These are phyloP conservation scores for Pythium biforme DNA, from an alignment of 352 stramenopile genomes.

Conservation along the genomic window DNA sequence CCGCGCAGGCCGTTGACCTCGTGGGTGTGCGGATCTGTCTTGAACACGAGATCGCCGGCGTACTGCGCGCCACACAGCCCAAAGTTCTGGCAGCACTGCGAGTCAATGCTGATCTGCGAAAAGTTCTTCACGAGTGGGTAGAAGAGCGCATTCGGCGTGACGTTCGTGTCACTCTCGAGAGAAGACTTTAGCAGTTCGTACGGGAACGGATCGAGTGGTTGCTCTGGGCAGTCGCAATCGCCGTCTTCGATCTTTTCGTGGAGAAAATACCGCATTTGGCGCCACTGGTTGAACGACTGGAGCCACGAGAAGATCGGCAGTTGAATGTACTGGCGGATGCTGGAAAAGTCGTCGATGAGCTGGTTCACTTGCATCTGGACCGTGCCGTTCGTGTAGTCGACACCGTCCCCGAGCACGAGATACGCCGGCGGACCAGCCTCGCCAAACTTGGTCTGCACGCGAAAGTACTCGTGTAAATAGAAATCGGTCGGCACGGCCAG, in stretches of 20 bases:
- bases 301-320: slow-evolving; percentile 87
- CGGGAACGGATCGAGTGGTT: slow-evolving; percentile 77
- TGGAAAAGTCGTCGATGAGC: slow-evolving; percentile 72
- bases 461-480: slow-evolving; percentile 89
- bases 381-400: slow-evolving; percentile 69
- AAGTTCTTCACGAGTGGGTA: slow-evolving; percentile 86
- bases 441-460: slow-evolving; percentile 77
- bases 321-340: slow-evolving; percentile 77
- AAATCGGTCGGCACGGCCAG: slow-evolving; percentile 86
- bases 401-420: slow-evolving; percentile 55
- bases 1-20: slow-evolving; percentile 48
- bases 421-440: slow-evolving; percentile 88
- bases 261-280: slow-evolving; percentile 81
- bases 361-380: slow-evolving; percentile 57
- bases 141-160: slow-evolving; percentile 58
- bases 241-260: slow-evolving; percentile 64
- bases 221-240: slow-evolving; percentile 64
- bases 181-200: slow-evolving; percentile 51
- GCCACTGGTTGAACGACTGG: slow-evolving; percentile 86
- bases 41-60: slow-evolving; percentile 82
- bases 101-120: slow-evolving; percentile 85
- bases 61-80: slow-evolving; percentile 87
- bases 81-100: slow-evolving; percentile 86
- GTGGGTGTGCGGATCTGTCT: slow-evolving; percentile 14
- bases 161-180: slow-evolving; percentile 36